phyloP scores from a whole-genome alignment of 495 filamentous ascomycete genomes.

The Penicillium roqueforti region DNA sequence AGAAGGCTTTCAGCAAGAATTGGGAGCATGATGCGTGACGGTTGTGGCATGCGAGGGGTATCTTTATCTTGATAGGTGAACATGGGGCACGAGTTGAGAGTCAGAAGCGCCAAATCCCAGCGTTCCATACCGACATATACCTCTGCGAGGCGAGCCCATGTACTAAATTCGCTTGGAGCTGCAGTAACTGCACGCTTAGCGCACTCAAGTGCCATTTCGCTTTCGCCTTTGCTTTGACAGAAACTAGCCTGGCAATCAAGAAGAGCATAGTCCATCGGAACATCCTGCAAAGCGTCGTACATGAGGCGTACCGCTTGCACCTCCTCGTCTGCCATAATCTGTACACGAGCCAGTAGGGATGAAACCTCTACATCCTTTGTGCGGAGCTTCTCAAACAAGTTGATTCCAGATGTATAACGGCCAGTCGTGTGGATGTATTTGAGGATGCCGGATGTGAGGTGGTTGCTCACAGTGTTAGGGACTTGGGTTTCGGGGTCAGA shows the following conservation, averaged over 20 bases:
- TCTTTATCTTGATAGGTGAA: slow-evolving; percentile 99
- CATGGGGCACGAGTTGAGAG: slow-evolving; percentile 99
- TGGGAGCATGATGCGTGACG: slow-evolving; percentile 78
- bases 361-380: slow-evolving; percentile 89
- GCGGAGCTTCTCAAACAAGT: slow-evolving; percentile 94
- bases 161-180: slow-evolving; percentile 93
- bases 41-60: slow-evolving; percentile 87
- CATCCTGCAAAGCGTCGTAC: slow-evolving; percentile 79
- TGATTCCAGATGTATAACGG: slow-evolving; percentile 91
- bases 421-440: slow-evolving; percentile 96
- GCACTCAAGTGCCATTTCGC: slow-evolving; percentile 82
- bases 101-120: slow-evolving; percentile 89
- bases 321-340: slow-evolving; percentile 92
- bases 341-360: slow-evolving; percentile 81
- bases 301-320: slow-evolving; percentile 87
- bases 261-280: slow-evolving; percentile 94
- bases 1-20: slow-evolving; percentile 84
- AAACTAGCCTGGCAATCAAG: slow-evolving; percentile 94
- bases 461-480: slow-evolving; percentile 94
- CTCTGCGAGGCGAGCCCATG: slow-evolving; percentile 90
- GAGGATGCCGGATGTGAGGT: slow-evolving; percentile 86
- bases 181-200: slow-evolving; percentile 91
- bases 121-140: slow-evolving; percentile 88
- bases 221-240: slow-evolving; percentile 79
- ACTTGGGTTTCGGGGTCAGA: slow-evolving; percentile 98